Conservation (phyloP, 2,329 filamentous ascomycete genomes). For the Didymella pinodella region DNA sequence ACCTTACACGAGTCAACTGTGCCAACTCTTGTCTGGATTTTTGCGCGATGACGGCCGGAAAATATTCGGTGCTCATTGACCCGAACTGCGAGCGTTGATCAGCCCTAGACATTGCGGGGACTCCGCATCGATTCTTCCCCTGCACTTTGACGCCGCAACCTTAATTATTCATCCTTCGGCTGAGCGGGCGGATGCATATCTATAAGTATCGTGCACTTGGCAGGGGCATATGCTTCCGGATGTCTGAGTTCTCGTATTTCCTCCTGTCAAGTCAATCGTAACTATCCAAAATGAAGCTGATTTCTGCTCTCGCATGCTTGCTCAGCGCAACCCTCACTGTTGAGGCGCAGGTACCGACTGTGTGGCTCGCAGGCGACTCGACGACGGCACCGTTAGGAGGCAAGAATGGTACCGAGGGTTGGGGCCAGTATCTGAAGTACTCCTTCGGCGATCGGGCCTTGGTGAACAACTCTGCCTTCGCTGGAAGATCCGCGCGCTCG, state of each 20-base stretch:
- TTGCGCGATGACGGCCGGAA: slow-evolving; percentile 7
- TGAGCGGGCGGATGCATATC: background rate
- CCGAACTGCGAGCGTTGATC: slow-evolving; percentile 9
- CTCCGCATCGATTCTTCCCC: slow-evolving; percentile 14
- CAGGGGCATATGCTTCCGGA: background rate
- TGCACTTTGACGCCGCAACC: background rate
- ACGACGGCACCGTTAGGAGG: slow-evolving; percentile 63
- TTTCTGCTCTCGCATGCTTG: slow-evolving; percentile 6
- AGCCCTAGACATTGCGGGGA: slow-evolving; percentile 21
- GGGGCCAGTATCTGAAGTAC: slow-evolving; percentile 66
- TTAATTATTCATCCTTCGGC: background rate
- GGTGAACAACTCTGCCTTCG: slow-evolving; percentile 69
- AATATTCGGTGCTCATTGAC: slow-evolving; percentile 17
- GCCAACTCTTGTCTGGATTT: background rate
- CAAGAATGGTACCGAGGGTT: slow-evolving; percentile 54
- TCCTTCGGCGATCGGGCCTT: slow-evolving; percentile 53
- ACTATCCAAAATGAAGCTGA: slow-evolving; percentile 1
- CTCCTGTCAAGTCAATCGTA: no score
- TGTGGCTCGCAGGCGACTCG: slow-evolving; percentile 63
- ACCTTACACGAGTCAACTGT: background rate
- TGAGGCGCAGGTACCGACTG: slow-evolving; percentile 8
- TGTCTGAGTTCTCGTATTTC: background rate
- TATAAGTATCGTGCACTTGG: slow-evolving; percentile 16
- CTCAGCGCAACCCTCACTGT: background rate
- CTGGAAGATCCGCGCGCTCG: slow-evolving; percentile 70